These are phyloP conservation scores for Penicillium dipodomyicola DNA, from an alignment of 495 filamentous ascomycete species.

Conservation along the genomic window DNA sequence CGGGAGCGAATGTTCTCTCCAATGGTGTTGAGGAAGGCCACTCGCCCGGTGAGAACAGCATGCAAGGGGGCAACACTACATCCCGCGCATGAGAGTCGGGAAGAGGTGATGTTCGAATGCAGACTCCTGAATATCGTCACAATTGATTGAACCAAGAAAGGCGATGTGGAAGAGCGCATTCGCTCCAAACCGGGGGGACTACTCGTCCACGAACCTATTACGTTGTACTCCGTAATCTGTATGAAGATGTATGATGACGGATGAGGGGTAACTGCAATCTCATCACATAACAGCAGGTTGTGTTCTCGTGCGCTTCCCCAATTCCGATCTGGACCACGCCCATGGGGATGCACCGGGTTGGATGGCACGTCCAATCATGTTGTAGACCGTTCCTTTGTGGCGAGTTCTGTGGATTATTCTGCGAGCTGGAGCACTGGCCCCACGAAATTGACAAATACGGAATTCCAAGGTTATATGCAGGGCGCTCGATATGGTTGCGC, in stretches of 20 bases:
- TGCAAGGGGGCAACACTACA: constrained; percentile 22
- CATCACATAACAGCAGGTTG: constrained; percentile 23
- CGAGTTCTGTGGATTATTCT: constrained; percentile 2
- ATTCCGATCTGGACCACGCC: constrained; percentile 28
- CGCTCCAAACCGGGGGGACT: background rate
- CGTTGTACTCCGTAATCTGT: background rate
- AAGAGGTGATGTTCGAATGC: constrained; percentile 4
- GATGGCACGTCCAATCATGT: constrained; percentile 13
- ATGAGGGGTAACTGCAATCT: constrained; percentile 18
- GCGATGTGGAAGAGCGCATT: background rate
- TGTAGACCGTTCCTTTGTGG: constrained; percentile 12
- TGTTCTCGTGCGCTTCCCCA: background rate
- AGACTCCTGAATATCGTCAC: constrained; percentile 11
- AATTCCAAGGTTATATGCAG: constrained; percentile 6
- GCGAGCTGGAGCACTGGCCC: background rate
- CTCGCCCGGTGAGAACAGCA: constrained; percentile 11
- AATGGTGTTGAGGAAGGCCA: constrained; percentile 7
- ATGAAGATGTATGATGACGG: constrained; percentile 19
- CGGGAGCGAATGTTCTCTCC: constrained; percentile 7
- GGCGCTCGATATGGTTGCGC: constrained; percentile 1
- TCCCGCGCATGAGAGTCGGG: constrained; percentile 18
- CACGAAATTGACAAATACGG: constrained; percentile 19
- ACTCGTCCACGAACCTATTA: background rate
- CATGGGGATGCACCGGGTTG: constrained; percentile 17
- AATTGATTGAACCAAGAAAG: background rate